These are phyloP conservation scores for Scytalidium sp. DNA, from an alignment of 2,329 filamentous ascomycete genomes.

Conservation along the genomic window DNA sequence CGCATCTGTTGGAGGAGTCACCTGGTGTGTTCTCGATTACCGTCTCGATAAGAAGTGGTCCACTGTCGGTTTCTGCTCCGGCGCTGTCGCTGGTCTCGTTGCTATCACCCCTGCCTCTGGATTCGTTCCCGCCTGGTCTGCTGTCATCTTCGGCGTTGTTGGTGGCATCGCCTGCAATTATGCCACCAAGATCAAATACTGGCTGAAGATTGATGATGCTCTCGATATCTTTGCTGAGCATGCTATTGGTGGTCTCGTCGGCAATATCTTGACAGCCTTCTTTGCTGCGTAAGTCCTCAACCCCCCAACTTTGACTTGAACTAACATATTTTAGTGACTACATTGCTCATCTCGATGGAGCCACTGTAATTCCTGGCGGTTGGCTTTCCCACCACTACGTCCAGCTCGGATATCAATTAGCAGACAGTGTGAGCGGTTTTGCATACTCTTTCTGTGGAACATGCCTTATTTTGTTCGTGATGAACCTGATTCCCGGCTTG, in stretches of 20 bases:
- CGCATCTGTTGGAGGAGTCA: conserved; percentile 77
- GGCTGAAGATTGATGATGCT: conserved; percentile 74
- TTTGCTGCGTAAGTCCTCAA: conserved; percentile 63
- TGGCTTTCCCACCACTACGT: conserved; percentile 81
- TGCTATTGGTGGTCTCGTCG: conserved; percentile 71
- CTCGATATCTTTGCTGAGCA: conserved; percentile 88
- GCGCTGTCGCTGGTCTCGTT: conserved; percentile 80
- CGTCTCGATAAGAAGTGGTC: conserved; percentile 85
- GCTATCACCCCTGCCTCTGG: conserved; percentile 82
- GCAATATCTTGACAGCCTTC: conserved; percentile 73
- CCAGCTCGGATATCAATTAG: conserved; percentile 79
- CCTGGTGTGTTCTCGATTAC: conserved; percentile 85
- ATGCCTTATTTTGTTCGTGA: conserved; percentile 71
- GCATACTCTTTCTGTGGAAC: conserved; percentile 75
- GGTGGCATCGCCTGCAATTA: conserved; percentile 80
- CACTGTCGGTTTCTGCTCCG: conserved; percentile 86
- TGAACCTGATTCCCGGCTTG: conserved; percentile 73
- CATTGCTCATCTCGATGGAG: conserved; percentile 61
- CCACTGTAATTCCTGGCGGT: conserved; percentile 63
- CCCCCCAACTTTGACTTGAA: background rate
- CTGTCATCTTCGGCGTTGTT: conserved; percentile 71
- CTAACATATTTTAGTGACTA: conserved; percentile 43
- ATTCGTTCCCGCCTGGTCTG: conserved; percentile 80
- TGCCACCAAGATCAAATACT: conserved; percentile 83
- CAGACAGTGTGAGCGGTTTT: conserved; percentile 72